Evolutionary conservation across 2,329 filamentous ascomycete species (phyloP).

Genomic region (Ploettnerulaceae sp.): DNA sequence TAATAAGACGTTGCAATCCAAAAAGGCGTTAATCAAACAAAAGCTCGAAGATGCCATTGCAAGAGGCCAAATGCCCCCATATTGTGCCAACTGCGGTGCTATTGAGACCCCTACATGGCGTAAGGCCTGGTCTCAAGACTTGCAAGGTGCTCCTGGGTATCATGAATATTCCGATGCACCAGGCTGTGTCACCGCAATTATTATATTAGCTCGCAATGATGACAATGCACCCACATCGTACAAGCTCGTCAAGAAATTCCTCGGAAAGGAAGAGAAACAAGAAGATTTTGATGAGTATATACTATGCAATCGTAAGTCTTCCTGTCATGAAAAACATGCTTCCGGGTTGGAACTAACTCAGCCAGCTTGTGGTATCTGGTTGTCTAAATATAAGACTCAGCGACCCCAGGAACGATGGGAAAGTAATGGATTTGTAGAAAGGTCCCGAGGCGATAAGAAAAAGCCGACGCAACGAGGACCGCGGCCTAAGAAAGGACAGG

Average conservation of each 20-base stretch:
- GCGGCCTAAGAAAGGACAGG: constrained; percentile 26
- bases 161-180: constrained; percentile 69
- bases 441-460: constrained; percentile 45
- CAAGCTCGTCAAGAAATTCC: constrained; percentile 71
- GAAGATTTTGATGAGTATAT: constrained; percentile 64
- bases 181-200: constrained; percentile 69
- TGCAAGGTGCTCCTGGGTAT: constrained; percentile 63
- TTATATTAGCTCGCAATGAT: constrained; percentile 58
- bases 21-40: constrained; percentile 40
- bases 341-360: constrained; percentile 26
- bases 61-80: constrained; percentile 81
- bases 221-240: constrained; percentile 61
- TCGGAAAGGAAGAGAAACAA: constrained; percentile 59
- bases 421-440: constrained; percentile 16
- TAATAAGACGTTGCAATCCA: constrained; percentile 22
- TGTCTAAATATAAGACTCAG: constrained; percentile 81
- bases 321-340: neutral
- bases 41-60: constrained; percentile 59
- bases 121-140: constrained; percentile 79
- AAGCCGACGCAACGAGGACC: constrained; percentile 27
- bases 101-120: constrained; percentile 97
- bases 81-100: constrained; percentile 86
- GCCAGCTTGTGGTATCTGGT: constrained; percentile 84
- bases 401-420: constrained; percentile 82
- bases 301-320: constrained; percentile 77